Evolutionary conservation across 2,329 filamentous ascomycete species (phyloP), one percentile per base, ranked within the genome.

Genomic region (Alternaria dauci): DNA sequence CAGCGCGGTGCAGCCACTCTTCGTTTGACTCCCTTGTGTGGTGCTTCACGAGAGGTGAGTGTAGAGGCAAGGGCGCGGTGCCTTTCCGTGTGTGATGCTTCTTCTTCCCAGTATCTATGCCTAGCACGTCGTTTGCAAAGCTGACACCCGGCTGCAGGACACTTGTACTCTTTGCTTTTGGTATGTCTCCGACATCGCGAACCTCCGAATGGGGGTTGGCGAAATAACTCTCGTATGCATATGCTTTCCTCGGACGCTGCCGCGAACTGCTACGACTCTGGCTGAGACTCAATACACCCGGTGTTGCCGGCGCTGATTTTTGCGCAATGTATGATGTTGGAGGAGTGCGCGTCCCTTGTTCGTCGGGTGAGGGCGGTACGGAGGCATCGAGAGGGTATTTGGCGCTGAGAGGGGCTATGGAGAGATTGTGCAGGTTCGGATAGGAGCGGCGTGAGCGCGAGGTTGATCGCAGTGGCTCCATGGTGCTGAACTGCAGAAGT

Each of bases 1-100:
- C 86, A 0, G 87, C 84, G 53, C 87, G 84, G 44, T 87, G 82
- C 55, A 89, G 79, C 87, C 87, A 89, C 71, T 86, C 85, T 51
- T 86, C 81, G 52, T 67, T 69, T 2, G 67, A 44, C 25, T 76
- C 72, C 56, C 58, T 71, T 28, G 75, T 77, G 53, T 77, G 74
- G 54, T 77, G 70, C 42, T 71, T 64, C 25, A 61, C 61, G 11
- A 70, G 60, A 4, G 71, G 70, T 39, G 67, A 69, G 50, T 67
- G 67, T 2, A 75, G 55, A 2, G 73, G 71, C 20, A 74, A 51
- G 2, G 72, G 73, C 8, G 72, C 71, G 3, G 71, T 76, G 60
- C 70, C 60, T 51, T 78, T 78, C 26, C 76, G 63, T 14, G 56
- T 67, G 44, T 79, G 73, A 46, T 74, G 71, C 34, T 66, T 53